A percentile compares a stretch with the other conserved stretches of the same genome.
These are phyloP conservation scores for Lotmaria passim DNA, from an alignment of 208 protist genomes.

Conservation along the genomic window DNA sequence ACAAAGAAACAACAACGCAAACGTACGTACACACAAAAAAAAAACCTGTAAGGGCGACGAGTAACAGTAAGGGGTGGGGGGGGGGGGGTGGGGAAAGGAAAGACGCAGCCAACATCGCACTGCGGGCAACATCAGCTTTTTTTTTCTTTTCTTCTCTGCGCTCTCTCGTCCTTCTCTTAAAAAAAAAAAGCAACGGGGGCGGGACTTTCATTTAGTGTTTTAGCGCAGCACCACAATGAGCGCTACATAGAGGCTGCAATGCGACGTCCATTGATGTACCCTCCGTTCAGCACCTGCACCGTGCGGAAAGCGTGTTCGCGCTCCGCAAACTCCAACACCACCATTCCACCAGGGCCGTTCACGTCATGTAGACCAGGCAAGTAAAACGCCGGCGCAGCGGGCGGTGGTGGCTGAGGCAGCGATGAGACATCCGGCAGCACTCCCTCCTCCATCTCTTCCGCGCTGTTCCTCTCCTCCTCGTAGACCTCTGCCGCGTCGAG, in stretches of 20 bases:
- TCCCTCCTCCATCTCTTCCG: conserved; percentile 5
- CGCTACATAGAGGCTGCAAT: conserved; percentile 56
- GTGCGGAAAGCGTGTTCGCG: conserved; percentile 39
- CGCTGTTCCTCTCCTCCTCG: neutral
- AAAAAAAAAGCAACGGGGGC: neutral
- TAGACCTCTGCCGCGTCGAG: neutral
- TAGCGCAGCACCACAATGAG: too few species aligned
- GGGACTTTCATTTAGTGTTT: too few species aligned
- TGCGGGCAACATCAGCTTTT: too few species aligned
- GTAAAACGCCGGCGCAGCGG: conserved; percentile 11
- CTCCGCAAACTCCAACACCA: conserved; percentile 62
- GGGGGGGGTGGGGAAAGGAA: too few species aligned
- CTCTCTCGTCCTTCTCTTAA: too few species aligned
- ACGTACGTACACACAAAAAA: conserved; percentile 3
- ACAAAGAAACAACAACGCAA: neutral
- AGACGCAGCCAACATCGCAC: too few species aligned
- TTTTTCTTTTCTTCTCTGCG: too few species aligned
- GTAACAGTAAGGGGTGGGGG: too few species aligned
- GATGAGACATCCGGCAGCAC: conserved; percentile 24
- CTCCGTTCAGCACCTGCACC: conserved; percentile 61
- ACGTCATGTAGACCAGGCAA: conserved; percentile 59
- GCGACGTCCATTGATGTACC: conserved; percentile 69
- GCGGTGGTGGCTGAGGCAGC: conserved; percentile 18
- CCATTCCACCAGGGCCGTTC: conserved; percentile 62
- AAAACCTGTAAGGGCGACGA: too few species aligned